Conservation (phyloP, 2,329 filamentous ascomycete genomes). For the Fusarium redolens region DNA sequence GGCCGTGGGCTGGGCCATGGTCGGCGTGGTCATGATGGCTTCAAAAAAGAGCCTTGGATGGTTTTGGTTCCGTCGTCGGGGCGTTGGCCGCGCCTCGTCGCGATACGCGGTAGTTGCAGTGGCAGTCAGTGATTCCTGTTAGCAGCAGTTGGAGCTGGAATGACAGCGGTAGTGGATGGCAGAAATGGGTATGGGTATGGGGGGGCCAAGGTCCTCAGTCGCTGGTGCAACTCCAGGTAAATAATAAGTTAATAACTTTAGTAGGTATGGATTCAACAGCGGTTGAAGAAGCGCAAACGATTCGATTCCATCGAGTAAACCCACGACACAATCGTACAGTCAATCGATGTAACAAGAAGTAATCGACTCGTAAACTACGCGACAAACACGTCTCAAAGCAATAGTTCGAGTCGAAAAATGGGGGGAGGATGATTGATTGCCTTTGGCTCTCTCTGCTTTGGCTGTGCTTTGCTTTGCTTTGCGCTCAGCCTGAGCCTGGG, state of each 20-base stretch:
- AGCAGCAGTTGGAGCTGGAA: conserved; percentile 38
- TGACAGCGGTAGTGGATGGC: conserved; percentile 48
- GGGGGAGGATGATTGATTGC: conserved; percentile 36
- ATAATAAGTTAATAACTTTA: conserved; percentile 45
- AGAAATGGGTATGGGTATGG: conserved; percentile 35
- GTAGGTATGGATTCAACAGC: conserved; percentile 30
- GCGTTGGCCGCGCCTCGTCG: conserved; percentile 53
- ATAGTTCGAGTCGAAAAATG: conserved; percentile 44
- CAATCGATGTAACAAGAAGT: conserved; percentile 42
- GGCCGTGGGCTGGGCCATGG: conserved; percentile 57
- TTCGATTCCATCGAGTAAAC: conserved; percentile 48
- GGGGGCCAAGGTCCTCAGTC: conserved; percentile 42
- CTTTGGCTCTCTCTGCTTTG: conserved; percentile 24
- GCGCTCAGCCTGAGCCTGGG: conserved; percentile 36
- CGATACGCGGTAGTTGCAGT: conserved; percentile 55
- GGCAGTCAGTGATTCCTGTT: conserved; percentile 46
- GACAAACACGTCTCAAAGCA: conserved; percentile 37
- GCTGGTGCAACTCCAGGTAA: conserved; percentile 54
- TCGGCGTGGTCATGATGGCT: conserved; percentile 42
- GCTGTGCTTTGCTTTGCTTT: conserved; percentile 37
- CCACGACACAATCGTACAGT: conserved; percentile 49
- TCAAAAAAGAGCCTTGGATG: conserved; percentile 24
- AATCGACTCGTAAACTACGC: conserved; percentile 40
- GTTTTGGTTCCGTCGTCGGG: conserved; percentile 38
- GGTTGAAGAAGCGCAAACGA: conserved; percentile 47